Evolutionary conservation across 2,329 filamentous ascomycete genomes (phyloP).

Genomic region (Geosmithia flava): DNA sequence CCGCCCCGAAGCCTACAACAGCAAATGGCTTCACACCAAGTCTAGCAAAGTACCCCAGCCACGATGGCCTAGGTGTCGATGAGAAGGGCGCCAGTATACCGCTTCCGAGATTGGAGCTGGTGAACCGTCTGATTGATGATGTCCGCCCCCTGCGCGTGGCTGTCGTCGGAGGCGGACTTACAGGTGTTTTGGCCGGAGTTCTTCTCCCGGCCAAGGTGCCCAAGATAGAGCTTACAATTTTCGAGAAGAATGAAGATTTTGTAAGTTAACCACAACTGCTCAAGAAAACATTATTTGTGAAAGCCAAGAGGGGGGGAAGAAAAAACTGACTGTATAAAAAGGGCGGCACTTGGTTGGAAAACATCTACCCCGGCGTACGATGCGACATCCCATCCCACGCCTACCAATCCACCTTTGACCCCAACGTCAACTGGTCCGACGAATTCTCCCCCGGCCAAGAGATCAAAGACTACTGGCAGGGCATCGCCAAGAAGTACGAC

Average conservation of each 20-base stretch:
- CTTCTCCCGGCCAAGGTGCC: slow-evolving; percentile 59
- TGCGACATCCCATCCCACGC: slow-evolving; percentile 47
- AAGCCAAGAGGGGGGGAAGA: no score
- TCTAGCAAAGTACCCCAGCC: no score
- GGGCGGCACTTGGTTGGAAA: slow-evolving; percentile 13
- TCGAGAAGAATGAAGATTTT: slow-evolving; percentile 56
- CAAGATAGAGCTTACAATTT: slow-evolving; percentile 50
- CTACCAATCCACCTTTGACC: slow-evolving; percentile 50
- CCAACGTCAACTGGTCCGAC: slow-evolving; percentile 56
- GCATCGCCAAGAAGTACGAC: slow-evolving; percentile 31
- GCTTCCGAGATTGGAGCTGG: slow-evolving; percentile 32
- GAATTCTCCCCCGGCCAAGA: slow-evolving; percentile 53
- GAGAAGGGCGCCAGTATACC: slow-evolving; percentile 56
- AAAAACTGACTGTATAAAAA: no score
- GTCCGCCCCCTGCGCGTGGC: slow-evolving; percentile 18
- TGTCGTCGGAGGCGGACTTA: slow-evolving; percentile 22
- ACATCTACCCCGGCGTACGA: slow-evolving; percentile 12
- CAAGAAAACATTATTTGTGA: slow-evolving; percentile 52
- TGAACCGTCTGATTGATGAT: slow-evolving; percentile 20
- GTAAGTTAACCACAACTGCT: slow-evolving; percentile 57
- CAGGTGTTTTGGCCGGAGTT: slow-evolving; percentile 41
- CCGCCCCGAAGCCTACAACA: no score
- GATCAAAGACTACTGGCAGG: slow-evolving; percentile 40
- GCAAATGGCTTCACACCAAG: no score
- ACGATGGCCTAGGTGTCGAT: slow-evolving; percentile 49